Percentiles rank a stretch among this genome's conserved stretches.
Conservation (phyloP, 495 filamentous ascomycete genomes). For the Penicillium herquei region DNA sequence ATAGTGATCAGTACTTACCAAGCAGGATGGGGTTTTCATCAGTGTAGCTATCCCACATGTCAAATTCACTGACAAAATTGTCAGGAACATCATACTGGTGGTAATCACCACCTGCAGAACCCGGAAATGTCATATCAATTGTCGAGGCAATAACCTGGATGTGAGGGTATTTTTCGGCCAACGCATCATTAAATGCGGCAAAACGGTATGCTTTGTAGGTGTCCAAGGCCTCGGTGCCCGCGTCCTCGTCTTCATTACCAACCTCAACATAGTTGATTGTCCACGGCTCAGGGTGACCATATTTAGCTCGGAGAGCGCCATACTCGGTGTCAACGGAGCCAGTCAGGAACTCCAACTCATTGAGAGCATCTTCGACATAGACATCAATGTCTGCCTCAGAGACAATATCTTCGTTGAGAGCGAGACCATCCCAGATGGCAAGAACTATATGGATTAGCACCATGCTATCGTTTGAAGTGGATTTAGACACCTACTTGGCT, state of each 20-base stretch:
- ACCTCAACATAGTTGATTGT: slow-evolving; percentile 49
- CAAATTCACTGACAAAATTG: slow-evolving; percentile 52
- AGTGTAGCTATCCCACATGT: slow-evolving; percentile 48
- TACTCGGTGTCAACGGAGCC: slow-evolving; percentile 37
- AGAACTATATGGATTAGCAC: slow-evolving; percentile 35
- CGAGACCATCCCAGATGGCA: slow-evolving; percentile 59
- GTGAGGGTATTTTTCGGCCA: slow-evolving; percentile 48
- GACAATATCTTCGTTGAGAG: slow-evolving; percentile 51
- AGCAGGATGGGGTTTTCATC: slow-evolving; percentile 42
- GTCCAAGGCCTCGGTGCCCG: slow-evolving; percentile 29
- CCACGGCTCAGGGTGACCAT: slow-evolving; percentile 49
- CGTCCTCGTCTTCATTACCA: slow-evolving; percentile 57
- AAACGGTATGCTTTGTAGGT: slow-evolving; percentile 48
- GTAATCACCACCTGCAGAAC: slow-evolving; percentile 42
- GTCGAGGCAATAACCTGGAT: slow-evolving; percentile 48
- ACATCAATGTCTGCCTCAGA: slow-evolving; percentile 28
- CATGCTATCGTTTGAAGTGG: background rate
- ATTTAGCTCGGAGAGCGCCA: slow-evolving; percentile 43
- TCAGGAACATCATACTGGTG: slow-evolving; percentile 52
- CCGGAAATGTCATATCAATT: slow-evolving; percentile 36
- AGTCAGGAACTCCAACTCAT: slow-evolving; percentile 58
- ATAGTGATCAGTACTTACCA: slow-evolving; percentile 35
- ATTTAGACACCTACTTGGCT: slow-evolving; percentile 37
- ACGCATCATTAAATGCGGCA: slow-evolving; percentile 44
- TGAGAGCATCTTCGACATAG: slow-evolving; percentile 57